These are phyloP conservation scores for Pythium dissotocum DNA, from an alignment of 352 stramenopile genomes.

Conservation along the genomic window DNA sequence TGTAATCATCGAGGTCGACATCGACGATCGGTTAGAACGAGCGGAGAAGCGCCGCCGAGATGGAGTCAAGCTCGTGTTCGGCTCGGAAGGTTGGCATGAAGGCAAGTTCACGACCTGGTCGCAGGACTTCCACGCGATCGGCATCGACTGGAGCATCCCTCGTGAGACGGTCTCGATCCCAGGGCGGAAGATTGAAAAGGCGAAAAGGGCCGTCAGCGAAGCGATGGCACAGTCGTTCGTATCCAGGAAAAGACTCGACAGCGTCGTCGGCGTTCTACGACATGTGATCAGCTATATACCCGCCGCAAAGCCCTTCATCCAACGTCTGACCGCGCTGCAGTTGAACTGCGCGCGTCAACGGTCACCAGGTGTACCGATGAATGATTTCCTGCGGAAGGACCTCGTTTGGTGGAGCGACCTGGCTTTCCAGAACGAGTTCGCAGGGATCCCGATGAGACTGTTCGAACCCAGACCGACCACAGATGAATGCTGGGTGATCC, in stretches of 20 bases:
- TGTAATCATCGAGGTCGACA: conserved; percentile 10
- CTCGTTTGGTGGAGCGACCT: conserved; percentile 8
- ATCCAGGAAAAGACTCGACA: conserved; percentile 4
- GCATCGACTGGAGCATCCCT: conserved; percentile 10
- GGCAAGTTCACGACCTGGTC: conserved; percentile 14
- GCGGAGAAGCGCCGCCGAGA: conserved; percentile 12
- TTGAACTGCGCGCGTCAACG: background rate
- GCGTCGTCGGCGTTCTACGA: conserved; percentile 1
- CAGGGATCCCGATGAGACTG: conserved; percentile 1
- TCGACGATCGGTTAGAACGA: background rate
- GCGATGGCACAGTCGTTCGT: background rate
- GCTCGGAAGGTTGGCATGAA: conserved; percentile 13
- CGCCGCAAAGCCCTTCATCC: conserved; percentile 10
- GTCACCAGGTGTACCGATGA: background rate
- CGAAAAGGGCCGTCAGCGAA: background rate
- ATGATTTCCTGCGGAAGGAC: conserved; percentile 7
- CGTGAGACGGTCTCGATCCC: background rate
- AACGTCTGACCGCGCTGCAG: conserved; percentile 4
- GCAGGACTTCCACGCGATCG: conserved; percentile 5
- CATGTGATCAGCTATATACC: conserved; percentile 14
- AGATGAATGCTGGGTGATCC: background rate
- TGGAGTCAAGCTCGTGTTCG: conserved; percentile 10
- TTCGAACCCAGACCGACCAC: conserved; percentile 1
- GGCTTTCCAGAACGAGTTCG: conserved; percentile 8
- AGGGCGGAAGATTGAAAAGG: conserved; percentile 10